phyloP scores from a whole-genome alignment of 2,329 filamentous ascomycete species.

The Lizonia empirigonia region DNA sequence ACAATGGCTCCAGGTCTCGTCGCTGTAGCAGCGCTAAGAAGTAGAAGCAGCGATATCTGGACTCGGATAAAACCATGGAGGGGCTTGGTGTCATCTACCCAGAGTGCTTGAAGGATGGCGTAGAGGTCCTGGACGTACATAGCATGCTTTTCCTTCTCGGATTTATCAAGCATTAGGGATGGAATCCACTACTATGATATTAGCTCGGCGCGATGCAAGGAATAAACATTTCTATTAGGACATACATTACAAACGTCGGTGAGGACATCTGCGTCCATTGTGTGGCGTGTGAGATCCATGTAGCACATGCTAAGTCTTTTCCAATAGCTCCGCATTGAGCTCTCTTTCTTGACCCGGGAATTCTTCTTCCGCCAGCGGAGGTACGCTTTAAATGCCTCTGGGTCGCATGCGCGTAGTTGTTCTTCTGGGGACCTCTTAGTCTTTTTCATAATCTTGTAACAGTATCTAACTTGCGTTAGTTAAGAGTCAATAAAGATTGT shows the following conservation, averaged over 20 bases:
- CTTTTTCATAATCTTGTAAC: conserved; percentile 11
- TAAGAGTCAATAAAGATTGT: not conserved
- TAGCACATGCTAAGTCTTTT: conserved; percentile 22
- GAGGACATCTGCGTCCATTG: conserved; percentile 19
- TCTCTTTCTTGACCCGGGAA: conserved; percentile 22
- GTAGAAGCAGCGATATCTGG: conserved; percentile 28
- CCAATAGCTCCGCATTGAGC: conserved; percentile 21
- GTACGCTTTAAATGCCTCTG: conserved; percentile 23
- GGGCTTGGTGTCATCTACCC: conserved; percentile 24
- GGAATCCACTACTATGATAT: conserved; percentile 24
- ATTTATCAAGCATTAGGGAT: conserved; percentile 23
- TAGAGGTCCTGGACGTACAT: conserved; percentile 32
- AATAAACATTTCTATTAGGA: conserved; percentile 9
- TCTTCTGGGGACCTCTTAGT: conserved; percentile 17
- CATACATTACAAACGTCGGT: conserved; percentile 25
- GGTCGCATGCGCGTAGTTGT: conserved; percentile 20
- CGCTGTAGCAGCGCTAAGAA: conserved; percentile 27
- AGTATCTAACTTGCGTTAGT: conserved; percentile 13
- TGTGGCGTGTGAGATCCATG: conserved; percentile 15
- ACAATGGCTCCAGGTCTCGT: conserved; percentile 24
- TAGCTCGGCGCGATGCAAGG: conserved; percentile 11
- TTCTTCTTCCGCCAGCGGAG: conserved; percentile 21
- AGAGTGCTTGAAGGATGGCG: conserved; percentile 26
- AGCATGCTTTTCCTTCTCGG: conserved; percentile 27
- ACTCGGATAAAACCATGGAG: conserved; percentile 26